phyloP scores from a whole-genome alignment of 2,329 filamentous ascomycete genomes.

The Elsinoe arachidis region DNA sequence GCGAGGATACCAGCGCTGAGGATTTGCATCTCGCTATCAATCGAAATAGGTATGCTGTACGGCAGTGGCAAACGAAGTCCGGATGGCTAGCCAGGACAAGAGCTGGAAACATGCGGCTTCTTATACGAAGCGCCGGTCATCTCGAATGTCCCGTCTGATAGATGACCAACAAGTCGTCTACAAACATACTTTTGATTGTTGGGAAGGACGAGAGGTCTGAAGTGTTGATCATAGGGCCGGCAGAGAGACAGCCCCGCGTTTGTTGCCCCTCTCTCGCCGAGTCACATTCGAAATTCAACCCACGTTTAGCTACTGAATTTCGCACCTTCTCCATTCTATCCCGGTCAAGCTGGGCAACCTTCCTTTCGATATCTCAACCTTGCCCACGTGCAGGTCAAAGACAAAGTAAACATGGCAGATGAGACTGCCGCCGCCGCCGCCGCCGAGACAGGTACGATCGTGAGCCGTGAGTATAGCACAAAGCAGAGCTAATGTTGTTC shows the following conservation, averaged over 20 bases:
- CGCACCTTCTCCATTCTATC: constrained; percentile 10
- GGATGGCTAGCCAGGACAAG: neutral
- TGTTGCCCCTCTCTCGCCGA: constrained; percentile 5
- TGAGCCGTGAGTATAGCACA: neutral
- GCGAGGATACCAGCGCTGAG: neutral
- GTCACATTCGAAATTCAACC: constrained; percentile 6
- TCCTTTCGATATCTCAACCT: neutral
- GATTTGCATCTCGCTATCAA: neutral
- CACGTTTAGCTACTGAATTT: constrained; percentile 10
- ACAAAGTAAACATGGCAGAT: neutral
- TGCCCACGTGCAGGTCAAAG: neutral
- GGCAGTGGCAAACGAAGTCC: neutral
- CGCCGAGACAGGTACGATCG: neutral
- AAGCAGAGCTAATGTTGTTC: constrained; percentile 1
- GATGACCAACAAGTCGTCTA: neutral
- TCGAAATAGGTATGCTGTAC: neutral
- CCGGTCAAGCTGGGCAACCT: neutral
- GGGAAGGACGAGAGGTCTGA: neutral
- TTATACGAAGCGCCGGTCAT: neutral
- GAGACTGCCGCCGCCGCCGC: constrained; percentile 4
- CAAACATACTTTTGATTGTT: neutral
- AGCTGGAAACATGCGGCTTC: neutral
- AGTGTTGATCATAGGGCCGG: neutral
- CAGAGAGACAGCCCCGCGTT: constrained; percentile 4
- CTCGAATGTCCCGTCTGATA: no score